These are phyloP conservation scores for Pseudogymnoascus sp. DNA, from an alignment of 2,329 filamentous ascomycete species.

Conservation along the genomic window DNA sequence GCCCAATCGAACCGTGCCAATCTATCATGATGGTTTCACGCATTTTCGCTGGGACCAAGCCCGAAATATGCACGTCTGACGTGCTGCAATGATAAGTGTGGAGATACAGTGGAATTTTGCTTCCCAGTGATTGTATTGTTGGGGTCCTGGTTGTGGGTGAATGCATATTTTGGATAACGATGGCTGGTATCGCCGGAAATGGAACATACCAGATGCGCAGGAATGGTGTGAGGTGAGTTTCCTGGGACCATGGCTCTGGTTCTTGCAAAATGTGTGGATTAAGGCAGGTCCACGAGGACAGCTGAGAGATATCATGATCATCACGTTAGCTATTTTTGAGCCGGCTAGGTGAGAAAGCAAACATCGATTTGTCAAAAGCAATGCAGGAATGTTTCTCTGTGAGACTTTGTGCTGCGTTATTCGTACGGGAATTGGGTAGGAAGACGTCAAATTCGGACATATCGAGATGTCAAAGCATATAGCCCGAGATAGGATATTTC, in stretches of 20 bases:
- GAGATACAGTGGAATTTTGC: conserved; percentile 6
- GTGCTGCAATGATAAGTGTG: not conserved
- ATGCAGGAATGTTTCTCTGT: not conserved
- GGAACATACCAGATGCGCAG: not conserved
- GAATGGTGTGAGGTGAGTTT: not conserved
- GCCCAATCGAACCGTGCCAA: not conserved
- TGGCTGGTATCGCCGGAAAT: not conserved
- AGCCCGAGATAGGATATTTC: not conserved
- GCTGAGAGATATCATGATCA: not conserved
- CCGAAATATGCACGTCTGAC: not conserved
- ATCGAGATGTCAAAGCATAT: not conserved
- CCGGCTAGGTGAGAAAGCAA: not conserved
- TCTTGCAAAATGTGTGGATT: not conserved
- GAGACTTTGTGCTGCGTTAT: not conserved
- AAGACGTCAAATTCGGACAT: not conserved
- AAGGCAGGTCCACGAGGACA: not conserved
- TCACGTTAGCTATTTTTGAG: not conserved
- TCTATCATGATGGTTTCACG: not conserved
- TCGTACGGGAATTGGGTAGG: not conserved
- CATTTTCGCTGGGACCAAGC: not conserved
- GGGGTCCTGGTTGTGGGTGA: not conserved
- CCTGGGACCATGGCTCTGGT: not conserved
- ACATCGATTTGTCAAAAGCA: not conserved
- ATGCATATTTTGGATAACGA: not conserved
- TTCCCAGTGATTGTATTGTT: not conserved